Evolutionary conservation across 148 eudicot species (phyloP).

Genomic region (Rhododendron ovatum): DNA sequence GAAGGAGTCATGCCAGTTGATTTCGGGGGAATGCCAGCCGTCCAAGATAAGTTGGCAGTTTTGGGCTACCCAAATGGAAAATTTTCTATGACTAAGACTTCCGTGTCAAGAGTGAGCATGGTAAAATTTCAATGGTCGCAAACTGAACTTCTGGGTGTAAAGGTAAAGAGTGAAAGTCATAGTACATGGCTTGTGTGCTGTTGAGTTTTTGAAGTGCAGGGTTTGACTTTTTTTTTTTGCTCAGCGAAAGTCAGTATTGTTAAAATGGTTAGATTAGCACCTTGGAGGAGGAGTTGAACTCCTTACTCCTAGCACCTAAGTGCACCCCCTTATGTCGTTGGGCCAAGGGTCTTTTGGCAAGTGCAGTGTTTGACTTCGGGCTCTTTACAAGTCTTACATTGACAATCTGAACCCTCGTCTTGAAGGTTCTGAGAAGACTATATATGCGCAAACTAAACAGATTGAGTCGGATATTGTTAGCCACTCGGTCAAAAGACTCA

Average conservation of each 20-base stretch:
- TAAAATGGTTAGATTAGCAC: no score
- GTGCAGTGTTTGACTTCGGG: background rate
- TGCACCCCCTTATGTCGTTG: background rate
- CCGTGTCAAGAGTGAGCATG: background rate
- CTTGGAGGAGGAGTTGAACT: no score
- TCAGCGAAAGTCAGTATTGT: no score
- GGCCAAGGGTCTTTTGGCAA: background rate
- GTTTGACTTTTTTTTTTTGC: background rate
- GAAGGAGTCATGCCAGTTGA: background rate
- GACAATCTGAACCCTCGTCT: background rate
- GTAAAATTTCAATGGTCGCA: background rate
- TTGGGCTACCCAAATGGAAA: background rate
- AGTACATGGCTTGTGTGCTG: background rate
- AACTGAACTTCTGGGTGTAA: background rate
- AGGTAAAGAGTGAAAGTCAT: background rate
- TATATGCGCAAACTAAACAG: background rate
- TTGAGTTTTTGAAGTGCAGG: background rate
- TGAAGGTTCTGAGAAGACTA: background rate
- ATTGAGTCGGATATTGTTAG: background rate
- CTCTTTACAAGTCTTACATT: background rate
- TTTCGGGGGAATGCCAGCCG: background rate
- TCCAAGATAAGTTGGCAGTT: background rate
- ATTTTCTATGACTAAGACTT: background rate
- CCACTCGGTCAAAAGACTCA: background rate
- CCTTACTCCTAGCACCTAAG: no score